Evolutionary conservation across 2,329 filamentous ascomycete species (phyloP).

Genomic region (Paradendryphiella salina): DNA sequence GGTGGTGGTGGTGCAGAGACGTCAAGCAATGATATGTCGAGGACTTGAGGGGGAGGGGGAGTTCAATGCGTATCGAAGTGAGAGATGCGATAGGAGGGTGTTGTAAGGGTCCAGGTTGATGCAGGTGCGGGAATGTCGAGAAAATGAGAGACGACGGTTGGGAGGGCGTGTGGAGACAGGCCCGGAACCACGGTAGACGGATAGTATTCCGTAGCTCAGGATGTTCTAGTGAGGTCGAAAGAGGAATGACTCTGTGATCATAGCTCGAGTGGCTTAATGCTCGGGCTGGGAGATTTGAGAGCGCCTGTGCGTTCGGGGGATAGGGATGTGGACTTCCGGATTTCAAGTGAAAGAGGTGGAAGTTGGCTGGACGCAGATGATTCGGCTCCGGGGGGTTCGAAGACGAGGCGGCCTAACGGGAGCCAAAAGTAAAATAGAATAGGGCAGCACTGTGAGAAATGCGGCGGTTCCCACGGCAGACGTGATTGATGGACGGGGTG

Average conservation of each 20-base stretch:
- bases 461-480: constrained; percentile 22
- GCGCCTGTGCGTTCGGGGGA: constrained; percentile 43
- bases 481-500: constrained; percentile 38
- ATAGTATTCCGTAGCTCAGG: constrained; percentile 46
- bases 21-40: constrained; percentile 26
- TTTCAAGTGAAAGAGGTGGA: constrained; percentile 25
- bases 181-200: constrained; percentile 50
- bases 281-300: constrained; percentile 42
- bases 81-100: constrained; percentile 41
- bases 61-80: constrained; percentile 45
- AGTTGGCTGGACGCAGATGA: constrained; percentile 27
- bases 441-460: constrained; percentile 25
- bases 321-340: constrained; percentile 41
- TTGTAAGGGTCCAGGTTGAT: constrained; percentile 48
- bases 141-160: constrained; percentile 49
- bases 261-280: constrained; percentile 45
- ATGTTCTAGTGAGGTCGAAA: constrained; percentile 47
- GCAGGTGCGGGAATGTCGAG: constrained; percentile 45
- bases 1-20: constrained; percentile 18
- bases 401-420: constrained; percentile 32
- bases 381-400: constrained; percentile 14
- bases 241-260: constrained; percentile 47
- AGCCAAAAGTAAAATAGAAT: constrained; percentile 29
- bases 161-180: constrained; percentile 47
- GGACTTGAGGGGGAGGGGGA: constrained; percentile 30